These are phyloP conservation scores for Diversispora epigaea DNA, from an alignment of 192 early-diverging fungal species.

Conservation along the genomic window DNA sequence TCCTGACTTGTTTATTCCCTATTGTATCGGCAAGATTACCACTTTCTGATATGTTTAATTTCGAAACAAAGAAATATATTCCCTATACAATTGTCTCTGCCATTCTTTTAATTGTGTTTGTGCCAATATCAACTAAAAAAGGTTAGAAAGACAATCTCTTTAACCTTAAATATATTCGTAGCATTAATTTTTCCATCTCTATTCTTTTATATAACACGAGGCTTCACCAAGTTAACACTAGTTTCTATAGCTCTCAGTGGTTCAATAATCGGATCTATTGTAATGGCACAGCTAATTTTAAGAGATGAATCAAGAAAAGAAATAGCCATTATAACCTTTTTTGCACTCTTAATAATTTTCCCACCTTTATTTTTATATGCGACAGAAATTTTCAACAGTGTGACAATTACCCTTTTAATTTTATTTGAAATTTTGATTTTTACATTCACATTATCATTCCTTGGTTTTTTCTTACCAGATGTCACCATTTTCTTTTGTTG, in stretches of 20 bases:
- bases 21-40: slow-evolving; percentile 28
- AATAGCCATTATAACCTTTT: too few species aligned
- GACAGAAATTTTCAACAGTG: neutral
- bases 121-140: slow-evolving; percentile 22
- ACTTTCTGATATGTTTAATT: slow-evolving; percentile 29
- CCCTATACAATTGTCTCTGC: slow-evolving; percentile 7
- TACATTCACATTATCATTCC: neutral
- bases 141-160: neutral
- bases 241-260: too few species aligned
- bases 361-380: slow-evolving; percentile 22
- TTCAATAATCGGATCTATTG: too few species aligned
- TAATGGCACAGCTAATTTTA: too few species aligned
- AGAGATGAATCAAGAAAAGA: too few species aligned
- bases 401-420: slow-evolving; percentile 4
- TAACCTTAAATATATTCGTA: neutral
- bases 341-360: too few species aligned
- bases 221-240: too few species aligned
- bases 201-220: too few species aligned
- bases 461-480: neutral
- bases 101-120: slow-evolving; percentile 8
- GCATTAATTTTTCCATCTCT: slow-evolving; percentile 5
- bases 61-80: slow-evolving; percentile 16
- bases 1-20: too few species aligned
- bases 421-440: neutral
- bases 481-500: neutral